phyloP scores from a whole-genome alignment of 2,329 filamentous ascomycete genomes.

The Alternaria arbusti region DNA sequence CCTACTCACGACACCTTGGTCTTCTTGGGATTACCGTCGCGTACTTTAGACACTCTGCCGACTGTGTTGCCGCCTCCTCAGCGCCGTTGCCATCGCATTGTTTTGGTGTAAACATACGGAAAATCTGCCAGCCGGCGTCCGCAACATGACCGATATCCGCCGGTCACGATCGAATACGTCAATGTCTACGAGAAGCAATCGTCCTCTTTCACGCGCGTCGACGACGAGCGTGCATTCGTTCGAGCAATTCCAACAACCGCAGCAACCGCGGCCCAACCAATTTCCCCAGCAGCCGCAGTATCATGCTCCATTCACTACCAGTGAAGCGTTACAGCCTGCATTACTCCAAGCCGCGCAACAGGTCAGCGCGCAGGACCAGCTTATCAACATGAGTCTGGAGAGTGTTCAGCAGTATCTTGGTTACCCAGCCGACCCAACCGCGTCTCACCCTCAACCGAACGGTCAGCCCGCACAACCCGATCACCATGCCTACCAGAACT shows the following conservation, averaged over 20 bases:
- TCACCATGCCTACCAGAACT: constrained; percentile 35
- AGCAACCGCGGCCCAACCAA: constrained; percentile 21
- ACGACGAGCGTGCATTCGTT: constrained; percentile 56
- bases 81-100: constrained; percentile 30
- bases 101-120: constrained; percentile 45
- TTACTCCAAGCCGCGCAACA: constrained; percentile 47
- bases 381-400: constrained; percentile 39
- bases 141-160: constrained; percentile 46
- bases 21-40: not conserved
- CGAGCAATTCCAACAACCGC: constrained; percentile 38
- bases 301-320: constrained; percentile 34
- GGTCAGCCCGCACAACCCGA: constrained; percentile 35
- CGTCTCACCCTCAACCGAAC: constrained; percentile 21
- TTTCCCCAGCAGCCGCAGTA: constrained; percentile 35
- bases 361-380: constrained; percentile 43
- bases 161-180: constrained; percentile 57
- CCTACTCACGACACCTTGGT: not conserved
- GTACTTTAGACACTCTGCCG: not conserved
- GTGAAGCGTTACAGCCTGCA: constrained; percentile 38
- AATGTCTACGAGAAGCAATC: constrained; percentile 51
- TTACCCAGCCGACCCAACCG: constrained; percentile 32
- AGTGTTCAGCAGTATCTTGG: constrained; percentile 43
- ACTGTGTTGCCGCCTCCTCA: constrained; percentile 5
- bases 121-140: constrained; percentile 22
- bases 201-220: constrained; percentile 56